Conservation (phyloP, 306 rosid species). For the Aeschynomene evenia region DNA sequence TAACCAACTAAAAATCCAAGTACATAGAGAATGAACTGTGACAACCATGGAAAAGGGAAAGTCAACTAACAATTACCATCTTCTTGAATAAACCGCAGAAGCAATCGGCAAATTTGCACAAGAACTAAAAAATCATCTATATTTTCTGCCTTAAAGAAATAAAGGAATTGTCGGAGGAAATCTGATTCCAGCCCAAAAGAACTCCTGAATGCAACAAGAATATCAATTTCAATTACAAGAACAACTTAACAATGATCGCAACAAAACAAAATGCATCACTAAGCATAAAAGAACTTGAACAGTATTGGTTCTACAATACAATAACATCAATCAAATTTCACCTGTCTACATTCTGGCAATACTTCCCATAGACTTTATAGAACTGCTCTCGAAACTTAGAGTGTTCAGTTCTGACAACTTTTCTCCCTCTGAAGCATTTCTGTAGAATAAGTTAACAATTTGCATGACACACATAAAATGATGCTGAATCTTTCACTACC, state of each 20-base stretch:
- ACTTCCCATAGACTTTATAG: slow-evolving; percentile 53
- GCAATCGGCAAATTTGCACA: slow-evolving; percentile 63
- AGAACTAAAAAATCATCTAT: slow-evolving; percentile 56
- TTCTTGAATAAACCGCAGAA: slow-evolving; percentile 49
- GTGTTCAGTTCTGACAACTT: slow-evolving; percentile 59
- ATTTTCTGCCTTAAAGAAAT: slow-evolving; percentile 62
- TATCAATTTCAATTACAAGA: slow-evolving; percentile 8
- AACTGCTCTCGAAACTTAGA: slow-evolving; percentile 68
- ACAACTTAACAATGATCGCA: slow-evolving; percentile 13
- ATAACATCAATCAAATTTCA: slow-evolving; percentile 31
- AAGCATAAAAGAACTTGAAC: neutral
- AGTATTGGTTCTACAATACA: neutral
- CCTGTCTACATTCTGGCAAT: slow-evolving; percentile 75
- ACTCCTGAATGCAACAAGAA: slow-evolving; percentile 52
- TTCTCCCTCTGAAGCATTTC: slow-evolving; percentile 99
- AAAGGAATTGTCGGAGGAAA: slow-evolving; percentile 70
- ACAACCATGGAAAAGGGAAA: neutral
- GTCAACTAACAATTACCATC: slow-evolving; percentile 46
- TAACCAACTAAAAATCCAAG: neutral
- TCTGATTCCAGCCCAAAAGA: slow-evolving; percentile 73
- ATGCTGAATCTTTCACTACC: neutral
- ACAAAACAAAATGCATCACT: neutral
- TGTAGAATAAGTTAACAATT: slow-evolving; percentile 66
- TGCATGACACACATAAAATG: slow-evolving; percentile 3
- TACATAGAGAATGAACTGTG: neutral